phyloP scores from a whole-genome alignment of 345 rosid genomes.

The Jatropha curcas region DNA sequence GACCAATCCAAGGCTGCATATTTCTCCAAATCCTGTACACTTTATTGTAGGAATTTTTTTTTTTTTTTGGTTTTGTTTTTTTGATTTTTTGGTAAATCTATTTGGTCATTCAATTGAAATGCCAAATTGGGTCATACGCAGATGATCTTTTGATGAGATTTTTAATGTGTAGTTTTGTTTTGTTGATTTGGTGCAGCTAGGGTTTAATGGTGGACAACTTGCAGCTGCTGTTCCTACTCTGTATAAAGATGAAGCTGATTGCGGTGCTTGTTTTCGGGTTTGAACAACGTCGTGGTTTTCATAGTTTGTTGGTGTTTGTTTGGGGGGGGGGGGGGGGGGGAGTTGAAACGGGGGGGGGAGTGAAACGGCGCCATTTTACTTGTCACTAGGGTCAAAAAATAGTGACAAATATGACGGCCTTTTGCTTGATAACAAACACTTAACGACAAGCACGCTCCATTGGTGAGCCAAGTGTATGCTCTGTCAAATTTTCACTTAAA shows the following conservation, averaged over 20 bases:
- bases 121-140: conserved; percentile 26
- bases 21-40: conserved; percentile 65
- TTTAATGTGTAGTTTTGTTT: conserved; percentile 28
- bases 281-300: not conserved
- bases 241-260: conserved; percentile 83
- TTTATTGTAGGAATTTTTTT: conserved; percentile 48
- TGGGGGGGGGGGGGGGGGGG: too few species aligned
- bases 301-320: too few species aligned
- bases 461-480: too few species aligned
- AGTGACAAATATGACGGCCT: too few species aligned
- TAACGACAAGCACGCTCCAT: too few species aligned
- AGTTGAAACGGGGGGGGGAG: too few species aligned
- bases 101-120: conserved; percentile 8
- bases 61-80: too few species aligned
- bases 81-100: not conserved
- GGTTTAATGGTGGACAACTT: conserved; percentile 62
- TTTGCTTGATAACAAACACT: too few species aligned
- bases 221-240: conserved; percentile 73
- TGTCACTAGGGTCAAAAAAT: too few species aligned
- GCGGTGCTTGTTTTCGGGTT: conserved; percentile 91
- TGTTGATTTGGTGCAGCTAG: conserved; percentile 46
- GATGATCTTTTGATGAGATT: conserved; percentile 22
- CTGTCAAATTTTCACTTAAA: too few species aligned
- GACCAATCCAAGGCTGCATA: conserved; percentile 68
- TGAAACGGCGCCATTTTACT: too few species aligned